A percentile compares a stretch with the other conserved stretches of the same genome.
phyloP scores from a whole-genome alignment of 495 filamentous ascomycete species.

The Chaetomium cochliodes region DNA sequence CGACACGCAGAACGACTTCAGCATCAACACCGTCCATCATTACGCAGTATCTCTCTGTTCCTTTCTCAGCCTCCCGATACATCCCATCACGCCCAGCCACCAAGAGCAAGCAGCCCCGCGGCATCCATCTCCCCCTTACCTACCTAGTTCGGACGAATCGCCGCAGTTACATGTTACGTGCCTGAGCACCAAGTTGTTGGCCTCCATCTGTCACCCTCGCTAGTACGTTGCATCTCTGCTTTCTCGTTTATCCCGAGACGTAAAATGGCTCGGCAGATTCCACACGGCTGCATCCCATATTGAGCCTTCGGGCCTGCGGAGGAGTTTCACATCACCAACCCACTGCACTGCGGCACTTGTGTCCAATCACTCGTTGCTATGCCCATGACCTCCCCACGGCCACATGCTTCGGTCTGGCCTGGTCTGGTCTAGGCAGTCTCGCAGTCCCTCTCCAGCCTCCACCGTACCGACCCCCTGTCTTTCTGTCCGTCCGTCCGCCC shows the following conservation, averaged over 20 bases:
- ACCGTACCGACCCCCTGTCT: too few relatives aligned
- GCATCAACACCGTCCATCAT: too few relatives aligned
- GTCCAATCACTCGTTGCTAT: conserved; percentile 41
- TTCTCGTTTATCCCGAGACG: conserved; percentile 1
- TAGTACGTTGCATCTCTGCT: conserved; percentile 30
- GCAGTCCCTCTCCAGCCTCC: too few relatives aligned
- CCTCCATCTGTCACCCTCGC: not conserved
- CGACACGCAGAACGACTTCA: too few relatives aligned
- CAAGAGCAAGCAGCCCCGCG: too few relatives aligned
- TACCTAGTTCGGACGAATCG: too few relatives aligned
- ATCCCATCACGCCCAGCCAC: too few relatives aligned
- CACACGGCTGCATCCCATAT: conserved; percentile 33
- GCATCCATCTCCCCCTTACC: too few relatives aligned
- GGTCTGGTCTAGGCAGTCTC: not conserved
- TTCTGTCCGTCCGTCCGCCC: not conserved
- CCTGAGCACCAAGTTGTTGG: not conserved
- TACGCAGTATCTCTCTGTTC: too few relatives aligned
- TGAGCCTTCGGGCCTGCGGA: conserved; percentile 42
- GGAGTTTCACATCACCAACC: conserved; percentile 31
- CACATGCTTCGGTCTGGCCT: conserved; percentile 22
- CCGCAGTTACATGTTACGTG: too few relatives aligned
- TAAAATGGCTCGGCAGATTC: conserved; percentile 40
- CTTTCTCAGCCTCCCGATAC: too few relatives aligned
- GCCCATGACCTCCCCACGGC: conserved; percentile 26
- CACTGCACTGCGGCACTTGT: conserved; percentile 25